Evolutionary conservation across 768 basidiomycete species (phyloP), one percentile per base, ranked within the genome.

Genomic region (Nidularia pulvinata): DNA sequence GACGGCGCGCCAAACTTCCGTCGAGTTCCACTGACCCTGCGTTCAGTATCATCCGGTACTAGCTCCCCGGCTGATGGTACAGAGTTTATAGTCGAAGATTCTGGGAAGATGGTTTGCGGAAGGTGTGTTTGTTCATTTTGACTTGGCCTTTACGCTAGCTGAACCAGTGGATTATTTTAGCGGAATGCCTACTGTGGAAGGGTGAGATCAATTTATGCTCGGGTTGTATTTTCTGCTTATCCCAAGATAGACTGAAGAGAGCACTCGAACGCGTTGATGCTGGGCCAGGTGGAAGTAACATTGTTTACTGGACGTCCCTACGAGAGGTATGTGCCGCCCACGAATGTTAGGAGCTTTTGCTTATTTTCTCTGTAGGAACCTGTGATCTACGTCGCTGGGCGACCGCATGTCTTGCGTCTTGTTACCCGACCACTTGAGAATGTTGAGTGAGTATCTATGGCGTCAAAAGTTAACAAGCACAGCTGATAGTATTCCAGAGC

Each of bases 1-100:
- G 93, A 97, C 11, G 96, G 96, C 6, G 83, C 93, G 1, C 93
- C 95, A 1, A 99, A 98, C 65, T 98, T 96, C 78, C 83, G 97
- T 54, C 79, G 88, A 19, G 76, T 91, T 11, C 88, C 91, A 5
- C 73, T 97, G 61, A 81, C 80, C 3, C 70, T 90, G 56, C 67
- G 65, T 25, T 69, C 72, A 19, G 54, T 63, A 54, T 63, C 1
- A 62, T 69, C 9, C 61, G 60, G 16, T 56, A 62, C 7, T 55
- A 71, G 34, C 65, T 68, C 4, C 53, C 65, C 9, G 72, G 69
- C 43, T 61, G 61, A 5, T 25, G 25, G 25, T 25, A 59, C 65
- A 1, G 71, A 80, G 42, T 78, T 80, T 50, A 60, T 66, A 2
- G 65, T 75, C 11, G 71, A 74, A 16, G 62, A 69, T 11, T 72